These are phyloP conservation scores for Arachis stenosperma DNA, from an alignment of 306 rosid genomes.

Conservation along the genomic window DNA sequence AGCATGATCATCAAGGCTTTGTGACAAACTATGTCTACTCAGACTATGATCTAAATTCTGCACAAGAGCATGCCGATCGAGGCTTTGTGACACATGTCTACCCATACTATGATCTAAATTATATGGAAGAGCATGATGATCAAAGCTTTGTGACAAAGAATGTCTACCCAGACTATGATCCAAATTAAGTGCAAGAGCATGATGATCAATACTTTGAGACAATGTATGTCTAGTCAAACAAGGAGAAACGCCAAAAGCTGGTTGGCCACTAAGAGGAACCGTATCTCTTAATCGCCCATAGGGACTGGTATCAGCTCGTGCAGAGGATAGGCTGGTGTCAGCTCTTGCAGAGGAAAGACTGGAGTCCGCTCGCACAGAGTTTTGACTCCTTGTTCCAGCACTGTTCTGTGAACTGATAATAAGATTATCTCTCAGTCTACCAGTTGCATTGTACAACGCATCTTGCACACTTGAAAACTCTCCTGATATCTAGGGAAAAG, in stretches of 20 bases:
- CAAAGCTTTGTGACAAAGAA: conserved; percentile 48
- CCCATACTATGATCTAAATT: conserved; percentile 26
- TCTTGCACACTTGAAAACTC: conserved; percentile 90
- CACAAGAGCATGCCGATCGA: not conserved
- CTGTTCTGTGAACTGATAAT: conserved; percentile 59
- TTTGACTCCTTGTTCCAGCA: conserved; percentile 58
- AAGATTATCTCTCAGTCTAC: conserved; percentile 88
- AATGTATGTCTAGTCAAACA: conserved; percentile 50
- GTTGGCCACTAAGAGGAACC: conserved; percentile 51
- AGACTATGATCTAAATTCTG: conserved; percentile 33
- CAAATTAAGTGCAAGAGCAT: not conserved
- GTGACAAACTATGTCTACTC: conserved; percentile 54
- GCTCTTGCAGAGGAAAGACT: conserved; percentile 62
- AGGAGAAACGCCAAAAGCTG: conserved; percentile 50
- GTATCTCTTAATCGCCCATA: conserved; percentile 67
- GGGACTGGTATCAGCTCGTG: conserved; percentile 63
- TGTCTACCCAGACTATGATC: conserved; percentile 52
- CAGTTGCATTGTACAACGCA: conserved; percentile 88
- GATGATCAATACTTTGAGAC: conserved; percentile 43
- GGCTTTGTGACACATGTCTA: conserved; percentile 58
- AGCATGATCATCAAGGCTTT: conserved; percentile 24
- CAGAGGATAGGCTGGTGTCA: conserved; percentile 59
- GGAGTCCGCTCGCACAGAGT: conserved; percentile 58
- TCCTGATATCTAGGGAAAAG: conserved; percentile 74
- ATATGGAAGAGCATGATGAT: not conserved